Evolutionary conservation across 2,329 filamentous ascomycete genomes (phyloP).

Genomic region (Pyricularia pennisetigena): DNA sequence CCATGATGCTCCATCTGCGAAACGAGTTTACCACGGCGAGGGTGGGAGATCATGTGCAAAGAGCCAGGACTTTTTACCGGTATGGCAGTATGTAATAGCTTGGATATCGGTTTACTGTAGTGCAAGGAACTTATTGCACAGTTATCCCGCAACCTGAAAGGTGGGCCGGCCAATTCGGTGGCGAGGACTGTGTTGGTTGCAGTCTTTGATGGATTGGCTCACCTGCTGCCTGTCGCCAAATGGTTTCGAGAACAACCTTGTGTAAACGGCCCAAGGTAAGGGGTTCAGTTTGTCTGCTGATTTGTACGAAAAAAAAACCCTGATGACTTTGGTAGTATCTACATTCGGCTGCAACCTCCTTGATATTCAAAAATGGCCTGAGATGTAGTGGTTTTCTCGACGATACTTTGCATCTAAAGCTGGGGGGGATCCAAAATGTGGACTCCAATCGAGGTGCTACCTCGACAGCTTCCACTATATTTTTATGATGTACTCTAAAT

Average conservation of each 20-base stretch:
- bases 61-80: not conserved
- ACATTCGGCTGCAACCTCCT: not conserved
- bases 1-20: conserved; percentile 1
- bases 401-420: not conserved
- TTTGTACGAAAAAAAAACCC: not conserved
- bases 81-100: not conserved
- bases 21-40: not conserved
- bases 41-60: not conserved
- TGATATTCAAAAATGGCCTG: not conserved
- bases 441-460: not conserved
- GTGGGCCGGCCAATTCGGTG: not conserved
- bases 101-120: not conserved
- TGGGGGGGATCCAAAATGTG: not conserved
- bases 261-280: not conserved
- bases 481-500: too few relatives aligned
- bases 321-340: not conserved
- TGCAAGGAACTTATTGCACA: not conserved
- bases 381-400: not conserved
- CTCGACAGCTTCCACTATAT: not conserved
- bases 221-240: not conserved
- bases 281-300: not conserved
- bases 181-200: not conserved
- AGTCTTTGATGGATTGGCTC: not conserved
- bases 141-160: not conserved
- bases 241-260: not conserved